phyloP scores from a whole-genome alignment of 352 stramenopile species.

The Discostella stelligera region DNA sequence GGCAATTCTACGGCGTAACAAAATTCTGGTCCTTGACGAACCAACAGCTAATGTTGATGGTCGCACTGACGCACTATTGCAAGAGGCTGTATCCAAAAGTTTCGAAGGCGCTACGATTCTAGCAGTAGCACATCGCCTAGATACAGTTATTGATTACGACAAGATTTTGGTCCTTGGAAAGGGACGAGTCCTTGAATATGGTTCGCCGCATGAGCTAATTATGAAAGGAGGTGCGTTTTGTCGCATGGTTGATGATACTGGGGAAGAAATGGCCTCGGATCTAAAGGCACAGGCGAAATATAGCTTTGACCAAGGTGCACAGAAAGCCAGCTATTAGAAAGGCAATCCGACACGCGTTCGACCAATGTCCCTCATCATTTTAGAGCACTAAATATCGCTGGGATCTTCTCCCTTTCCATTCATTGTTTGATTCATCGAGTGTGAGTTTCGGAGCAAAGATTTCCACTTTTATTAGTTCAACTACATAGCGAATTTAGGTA shows the following conservation, averaged over 20 bases:
- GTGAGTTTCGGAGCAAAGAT: too few species aligned
- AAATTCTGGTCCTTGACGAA: constrained; percentile 96
- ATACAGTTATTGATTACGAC: constrained; percentile 73
- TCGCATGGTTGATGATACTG: constrained; percentile 73
- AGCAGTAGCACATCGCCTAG: constrained; percentile 83
- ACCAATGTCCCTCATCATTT: too few species aligned
- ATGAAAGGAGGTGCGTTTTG: constrained; percentile 56
- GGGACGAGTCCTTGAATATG: constrained; percentile 80
- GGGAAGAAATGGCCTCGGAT: constrained; percentile 50
- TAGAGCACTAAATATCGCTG: too few species aligned
- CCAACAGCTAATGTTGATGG: constrained; percentile 85
- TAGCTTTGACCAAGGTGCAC: neutral
- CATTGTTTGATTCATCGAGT: too few species aligned
- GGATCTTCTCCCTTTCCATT: too few species aligned
- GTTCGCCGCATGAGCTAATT: constrained; percentile 66
- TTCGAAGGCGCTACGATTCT: constrained; percentile 81
- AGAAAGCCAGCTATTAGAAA: neutral
- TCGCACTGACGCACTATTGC: constrained; percentile 75
- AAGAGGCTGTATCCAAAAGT: constrained; percentile 74
- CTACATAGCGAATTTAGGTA: too few species aligned
- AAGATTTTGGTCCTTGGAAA: constrained; percentile 79
- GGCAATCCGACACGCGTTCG: too few species aligned
- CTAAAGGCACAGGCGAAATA: constrained; percentile 28
- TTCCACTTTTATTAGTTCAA: too few species aligned
- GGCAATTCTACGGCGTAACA: constrained; percentile 88